phyloP scores from a whole-genome alignment of 805 yeast genomes.

The Komagataella mondaviorum region DNA sequence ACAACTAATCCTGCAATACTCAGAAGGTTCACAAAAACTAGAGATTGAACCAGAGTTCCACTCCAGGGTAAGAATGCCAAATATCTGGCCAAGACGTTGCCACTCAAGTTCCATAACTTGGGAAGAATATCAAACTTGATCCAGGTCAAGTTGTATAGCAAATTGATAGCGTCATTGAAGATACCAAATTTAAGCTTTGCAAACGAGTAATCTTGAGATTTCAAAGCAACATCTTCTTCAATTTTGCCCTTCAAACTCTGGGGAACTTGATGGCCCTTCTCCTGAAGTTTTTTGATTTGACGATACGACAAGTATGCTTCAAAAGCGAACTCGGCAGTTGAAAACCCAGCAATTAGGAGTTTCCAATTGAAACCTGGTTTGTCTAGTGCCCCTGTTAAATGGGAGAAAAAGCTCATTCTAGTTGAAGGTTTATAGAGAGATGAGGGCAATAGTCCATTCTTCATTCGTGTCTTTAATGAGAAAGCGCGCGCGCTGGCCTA shows the following conservation, averaged over 20 bases:
- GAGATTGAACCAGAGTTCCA: conserved; percentile 60
- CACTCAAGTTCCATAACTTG: conserved; percentile 39
- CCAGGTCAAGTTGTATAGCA: conserved; percentile 42
- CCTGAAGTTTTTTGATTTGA: conserved; percentile 55
- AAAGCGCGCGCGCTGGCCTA: neutral
- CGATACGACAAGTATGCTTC: conserved; percentile 64
- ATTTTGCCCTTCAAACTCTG: conserved; percentile 52
- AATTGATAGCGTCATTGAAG: conserved; percentile 33
- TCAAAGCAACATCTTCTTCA: conserved; percentile 57
- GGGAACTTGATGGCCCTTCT: conserved; percentile 41
- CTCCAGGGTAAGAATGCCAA: conserved; percentile 10
- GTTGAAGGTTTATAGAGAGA: neutral
- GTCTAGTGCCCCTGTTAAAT: conserved; percentile 27
- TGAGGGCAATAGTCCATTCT: neutral
- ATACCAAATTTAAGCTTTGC: conserved; percentile 67
- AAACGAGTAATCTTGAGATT: conserved; percentile 66
- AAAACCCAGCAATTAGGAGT: conserved; percentile 53
- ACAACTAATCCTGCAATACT: conserved; percentile 36
- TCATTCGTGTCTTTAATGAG: neutral
- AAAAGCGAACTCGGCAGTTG: conserved; percentile 62
- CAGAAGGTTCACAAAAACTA: conserved; percentile 45
- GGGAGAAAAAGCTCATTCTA: neutral
- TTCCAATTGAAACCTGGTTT: conserved; percentile 72
- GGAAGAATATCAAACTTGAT: conserved; percentile 56
- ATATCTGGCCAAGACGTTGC: conserved; percentile 19